Evolutionary conservation across 1,284 basidiomycete genomes (phyloP).

Genomic region (Ustilago hordei): DNA sequence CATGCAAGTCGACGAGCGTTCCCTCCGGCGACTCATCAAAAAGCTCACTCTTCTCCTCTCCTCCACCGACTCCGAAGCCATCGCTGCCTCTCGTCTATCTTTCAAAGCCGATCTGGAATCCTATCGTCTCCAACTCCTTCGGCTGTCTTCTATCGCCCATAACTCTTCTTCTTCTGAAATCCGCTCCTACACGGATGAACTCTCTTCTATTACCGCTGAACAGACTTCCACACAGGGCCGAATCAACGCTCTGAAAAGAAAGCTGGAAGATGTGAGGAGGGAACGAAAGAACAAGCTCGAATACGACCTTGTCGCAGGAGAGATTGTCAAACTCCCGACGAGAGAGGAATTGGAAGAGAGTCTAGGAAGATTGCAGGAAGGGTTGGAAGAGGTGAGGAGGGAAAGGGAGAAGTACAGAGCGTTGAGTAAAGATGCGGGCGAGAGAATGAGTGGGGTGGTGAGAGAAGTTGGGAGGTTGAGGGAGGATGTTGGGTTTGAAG

Average conservation of each 20-base stretch:
- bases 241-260: conserved; percentile 45
- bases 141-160: conserved; percentile 32
- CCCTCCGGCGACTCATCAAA: conserved; percentile 36
- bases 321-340: conserved; percentile 51
- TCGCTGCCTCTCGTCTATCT: conserved; percentile 25
- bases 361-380: conserved; percentile 25
- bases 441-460: conserved; percentile 28
- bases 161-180: conserved; percentile 34
- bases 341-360: conserved; percentile 45
- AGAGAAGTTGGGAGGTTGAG: conserved; percentile 22
- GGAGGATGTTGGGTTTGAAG: conserved; percentile 50
- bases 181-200: conserved; percentile 23
- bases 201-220: conserved; percentile 31
- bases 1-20: conserved; percentile 44
- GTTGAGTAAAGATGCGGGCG: conserved; percentile 18
- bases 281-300: conserved; percentile 59
- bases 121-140: conserved; percentile 20
- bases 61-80: conserved; percentile 23
- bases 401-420: conserved; percentile 47
- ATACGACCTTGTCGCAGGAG: conserved; percentile 57
- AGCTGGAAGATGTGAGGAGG: conserved; percentile 45
- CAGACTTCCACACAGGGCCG: conserved; percentile 33
- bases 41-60: conserved; percentile 38
- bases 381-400: conserved; percentile 23
- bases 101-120: conserved; percentile 48